These are phyloP conservation scores for Vaccinium macrocarpon DNA, from an alignment of 148 eudicot species.

Conservation along the genomic window DNA sequence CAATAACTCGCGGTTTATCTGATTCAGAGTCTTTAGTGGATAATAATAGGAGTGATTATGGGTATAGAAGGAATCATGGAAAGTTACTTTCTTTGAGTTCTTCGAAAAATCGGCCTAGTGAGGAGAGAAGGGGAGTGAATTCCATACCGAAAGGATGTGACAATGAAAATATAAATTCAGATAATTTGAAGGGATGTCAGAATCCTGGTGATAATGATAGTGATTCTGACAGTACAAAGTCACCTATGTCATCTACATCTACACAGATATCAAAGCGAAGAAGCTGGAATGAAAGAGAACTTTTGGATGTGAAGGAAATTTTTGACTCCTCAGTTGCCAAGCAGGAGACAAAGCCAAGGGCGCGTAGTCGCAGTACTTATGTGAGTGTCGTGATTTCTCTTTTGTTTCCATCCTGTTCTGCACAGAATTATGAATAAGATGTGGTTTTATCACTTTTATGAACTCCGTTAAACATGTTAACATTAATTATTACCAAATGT, in stretches of 20 bases:
- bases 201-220: constrained; percentile 30
- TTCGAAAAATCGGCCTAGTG: constrained; percentile 19
- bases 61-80: background rate
- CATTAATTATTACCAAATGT: background rate
- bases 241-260: constrained; percentile 26
- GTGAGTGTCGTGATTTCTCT: constrained; percentile 22
- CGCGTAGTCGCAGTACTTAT: constrained; percentile 37
- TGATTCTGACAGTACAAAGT: constrained; percentile 40
- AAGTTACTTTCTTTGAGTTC: constrained; percentile 26
- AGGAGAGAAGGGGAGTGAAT: constrained; percentile 4
- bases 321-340: constrained; percentile 39
- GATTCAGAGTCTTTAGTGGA: constrained; percentile 18
- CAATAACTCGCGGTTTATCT: constrained; percentile 13
- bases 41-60: background rate
- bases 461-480: background rate
- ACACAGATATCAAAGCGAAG: constrained; percentile 32
- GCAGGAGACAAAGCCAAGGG: constrained; percentile 21
- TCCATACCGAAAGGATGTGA: background rate
- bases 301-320: constrained; percentile 36
- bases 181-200: constrained; percentile 4
- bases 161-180: background rate
- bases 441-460: background rate
- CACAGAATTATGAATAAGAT: background rate
- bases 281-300: constrained; percentile 45
- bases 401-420: background rate